Conservation (phyloP, 352 stramenopile species). For the Phytophthora ohioensis region DNA sequence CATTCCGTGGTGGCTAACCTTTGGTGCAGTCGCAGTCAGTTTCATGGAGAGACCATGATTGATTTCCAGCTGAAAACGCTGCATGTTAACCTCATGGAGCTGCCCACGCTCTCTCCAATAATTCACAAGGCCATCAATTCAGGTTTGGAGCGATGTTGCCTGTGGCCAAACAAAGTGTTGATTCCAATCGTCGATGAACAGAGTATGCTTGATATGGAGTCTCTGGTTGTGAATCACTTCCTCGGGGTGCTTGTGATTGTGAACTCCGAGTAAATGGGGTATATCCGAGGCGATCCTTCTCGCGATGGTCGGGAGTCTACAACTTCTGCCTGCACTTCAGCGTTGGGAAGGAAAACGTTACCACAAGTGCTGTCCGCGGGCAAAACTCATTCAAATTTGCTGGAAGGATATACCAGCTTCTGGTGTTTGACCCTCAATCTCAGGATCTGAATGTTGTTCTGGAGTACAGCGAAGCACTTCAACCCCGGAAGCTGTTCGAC, state of each 20-base stretch:
- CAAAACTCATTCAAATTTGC: not conserved
- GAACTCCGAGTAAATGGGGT: not conserved
- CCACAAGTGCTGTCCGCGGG: not conserved
- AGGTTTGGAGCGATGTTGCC: not conserved
- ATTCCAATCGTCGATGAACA: not conserved
- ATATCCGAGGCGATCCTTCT: not conserved
- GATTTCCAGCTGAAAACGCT: too few species aligned
- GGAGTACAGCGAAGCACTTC: constrained; percentile 1
- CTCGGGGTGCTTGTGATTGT: not conserved
- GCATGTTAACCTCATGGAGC: not conserved
- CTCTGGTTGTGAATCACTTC: not conserved
- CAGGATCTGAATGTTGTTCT: not conserved
- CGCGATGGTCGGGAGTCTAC: not conserved
- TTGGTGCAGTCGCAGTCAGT: too few species aligned
- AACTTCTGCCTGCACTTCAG: not conserved
- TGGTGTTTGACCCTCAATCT: not conserved
- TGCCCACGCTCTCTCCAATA: not conserved
- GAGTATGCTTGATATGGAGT: not conserved
- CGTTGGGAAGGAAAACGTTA: not conserved
- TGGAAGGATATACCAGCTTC: not conserved
- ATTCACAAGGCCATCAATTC: not conserved
- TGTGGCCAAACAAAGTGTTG: constrained; percentile 1
- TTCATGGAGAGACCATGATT: too few species aligned
- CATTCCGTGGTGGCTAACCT: too few species aligned
- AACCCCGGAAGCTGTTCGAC: not conserved